Evolutionary conservation across 768 basidiomycete species (phyloP), one percentile per base, ranked within the genome.

Genomic region (Serendipita sp.): DNA sequence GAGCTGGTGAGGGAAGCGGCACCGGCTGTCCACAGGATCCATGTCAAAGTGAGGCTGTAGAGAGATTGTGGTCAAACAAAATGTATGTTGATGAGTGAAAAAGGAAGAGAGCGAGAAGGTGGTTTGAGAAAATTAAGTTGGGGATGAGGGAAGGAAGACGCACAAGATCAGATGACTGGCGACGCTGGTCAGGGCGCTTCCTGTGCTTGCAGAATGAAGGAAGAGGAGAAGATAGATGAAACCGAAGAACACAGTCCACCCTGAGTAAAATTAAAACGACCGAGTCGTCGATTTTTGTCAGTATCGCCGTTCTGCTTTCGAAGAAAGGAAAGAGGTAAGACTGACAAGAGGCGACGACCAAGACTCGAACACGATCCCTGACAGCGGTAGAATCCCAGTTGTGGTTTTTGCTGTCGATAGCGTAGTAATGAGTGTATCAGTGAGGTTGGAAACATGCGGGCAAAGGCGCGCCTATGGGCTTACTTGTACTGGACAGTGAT

Each of bases 21-120:
- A 1, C 78, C 86, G 0, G 87, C 82, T 2, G 81, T 76, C 88
- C 88, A 91, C 64, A 88, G 76, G 41, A 90, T 76, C 86, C 87
- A 90, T 0, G 86, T 87, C 20, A 90, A 14, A 56, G 76, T 63
- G 56, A 89, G 71, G 72, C 87, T 88, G 65, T n/a, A 41, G 28
- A n/a, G n/a, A 17, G 14, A 17, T 20, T 3, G 28, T 17, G 4
- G 3, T 7, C 42, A 26, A 13, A 42, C 22, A 11, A 44, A 22
- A 7, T 38, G 7, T 14, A 38, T 38, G 34, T 38, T 14, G 14
- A 38, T 7, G 2, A 38, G 5, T 1, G 34, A 38, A 5, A 2
- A 5, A 38, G 14, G 34, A 38, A 5, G 14, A 38, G 1, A 14
- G 34, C 34, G 34, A 38, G 34, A 5, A 1, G 31, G 33, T 28